phyloP scores from a whole-genome alignment of 805 yeast genomes.

The Starmerella bacillaris region DNA sequence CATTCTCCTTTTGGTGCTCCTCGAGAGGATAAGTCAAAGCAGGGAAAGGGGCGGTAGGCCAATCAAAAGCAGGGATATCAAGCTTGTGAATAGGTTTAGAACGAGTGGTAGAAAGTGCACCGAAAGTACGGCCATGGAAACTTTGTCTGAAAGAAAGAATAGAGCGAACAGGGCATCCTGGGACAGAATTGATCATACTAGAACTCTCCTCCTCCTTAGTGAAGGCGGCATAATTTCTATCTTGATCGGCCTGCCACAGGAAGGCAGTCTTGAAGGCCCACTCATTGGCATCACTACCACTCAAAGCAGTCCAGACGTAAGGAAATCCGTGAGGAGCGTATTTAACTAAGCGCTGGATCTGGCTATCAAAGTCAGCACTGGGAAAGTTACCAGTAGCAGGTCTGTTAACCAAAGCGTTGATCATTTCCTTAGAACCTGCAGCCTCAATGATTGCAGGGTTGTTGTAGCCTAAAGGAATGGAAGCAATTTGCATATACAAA shows the following conservation, averaged over 20 bases:
- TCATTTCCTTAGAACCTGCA: constrained; percentile 52
- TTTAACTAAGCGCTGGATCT: constrained; percentile 41
- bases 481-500: constrained; percentile 68
- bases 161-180: constrained; percentile 78
- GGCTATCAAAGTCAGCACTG: constrained; percentile 35
- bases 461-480: constrained; percentile 73
- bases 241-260: constrained; percentile 52
- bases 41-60: constrained; percentile 96
- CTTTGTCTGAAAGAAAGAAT: constrained; percentile 73
- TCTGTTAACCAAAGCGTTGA: constrained; percentile 58
- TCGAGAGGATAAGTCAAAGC: constrained; percentile 68
- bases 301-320: constrained; percentile 59
- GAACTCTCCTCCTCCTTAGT: constrained; percentile 49
- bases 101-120: constrained; percentile 76
- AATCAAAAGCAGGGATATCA: constrained; percentile 71
- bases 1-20: constrained; percentile 42
- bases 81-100: constrained; percentile 90
- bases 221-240: constrained; percentile 51
- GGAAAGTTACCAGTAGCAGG: constrained; percentile 79
- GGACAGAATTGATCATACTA: constrained; percentile 65
- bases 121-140: constrained; percentile 91
- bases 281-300: constrained; percentile 82
- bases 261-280: constrained; percentile 79
- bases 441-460: constrained; percentile 55
- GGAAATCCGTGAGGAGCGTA: constrained; percentile 66